phyloP scores from a whole-genome alignment of 225 moss, liverwort and hornwort species.

The Marchantia paleacea region DNA sequence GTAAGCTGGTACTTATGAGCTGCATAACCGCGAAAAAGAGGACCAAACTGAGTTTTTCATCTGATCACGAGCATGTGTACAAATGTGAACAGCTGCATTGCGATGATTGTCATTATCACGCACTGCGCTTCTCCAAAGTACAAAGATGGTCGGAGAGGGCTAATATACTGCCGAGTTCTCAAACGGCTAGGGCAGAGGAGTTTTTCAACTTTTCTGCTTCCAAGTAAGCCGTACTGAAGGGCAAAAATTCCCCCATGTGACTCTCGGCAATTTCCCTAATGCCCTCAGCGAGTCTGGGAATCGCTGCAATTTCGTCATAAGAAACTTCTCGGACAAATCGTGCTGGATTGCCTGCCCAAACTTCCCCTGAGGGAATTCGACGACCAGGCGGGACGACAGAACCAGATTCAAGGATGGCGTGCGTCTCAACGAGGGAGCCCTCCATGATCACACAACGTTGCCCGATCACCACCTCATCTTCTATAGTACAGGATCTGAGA shows the following conservation, averaged over 20 bases:
- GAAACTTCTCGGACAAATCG: slow-evolving; percentile 72
- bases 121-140: background rate
- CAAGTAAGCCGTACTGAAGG: slow-evolving; percentile 78
- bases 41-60: background rate
- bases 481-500: slow-evolving; percentile 90
- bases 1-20: background rate
- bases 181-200: slow-evolving; percentile 11
- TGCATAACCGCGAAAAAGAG: background rate
- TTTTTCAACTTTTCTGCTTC: slow-evolving; percentile 79
- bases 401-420: slow-evolving; percentile 74
- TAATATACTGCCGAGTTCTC: background rate
- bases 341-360: slow-evolving; percentile 94
- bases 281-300: slow-evolving; percentile 64
- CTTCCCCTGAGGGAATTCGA: slow-evolving; percentile 79
- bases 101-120: background rate
- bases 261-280: slow-evolving; percentile 60
- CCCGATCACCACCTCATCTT: slow-evolving; percentile 80
- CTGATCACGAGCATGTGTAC: slow-evolving; percentile 10
- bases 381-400: slow-evolving; percentile 89
- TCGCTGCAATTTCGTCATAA: slow-evolving; percentile 70
- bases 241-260: slow-evolving; percentile 68
- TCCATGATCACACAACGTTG: slow-evolving; percentile 86
- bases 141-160: background rate
- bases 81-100: background rate
- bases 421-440: slow-evolving; percentile 83